Evolutionary conservation across 345 rosid genomes (phyloP).

Genomic region (Citrus inodora): DNA sequence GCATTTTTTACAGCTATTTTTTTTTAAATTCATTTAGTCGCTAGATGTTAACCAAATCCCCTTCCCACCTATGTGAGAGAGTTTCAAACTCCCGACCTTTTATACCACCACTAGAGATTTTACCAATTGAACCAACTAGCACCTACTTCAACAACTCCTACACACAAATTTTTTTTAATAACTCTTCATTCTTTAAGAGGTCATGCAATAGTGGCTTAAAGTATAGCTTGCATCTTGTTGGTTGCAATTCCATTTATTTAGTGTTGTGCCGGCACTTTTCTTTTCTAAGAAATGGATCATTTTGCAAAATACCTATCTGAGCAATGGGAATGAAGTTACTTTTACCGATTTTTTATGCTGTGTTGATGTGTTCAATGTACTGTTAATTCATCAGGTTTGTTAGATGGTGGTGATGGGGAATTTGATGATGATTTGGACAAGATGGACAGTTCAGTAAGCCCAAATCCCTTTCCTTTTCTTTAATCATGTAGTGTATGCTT

Average conservation of each 20-base stretch:
- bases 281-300: neutral
- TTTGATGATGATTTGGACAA: conserved; percentile 53
- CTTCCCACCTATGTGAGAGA: neutral
- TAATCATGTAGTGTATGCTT: neutral
- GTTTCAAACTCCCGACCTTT: neutral
- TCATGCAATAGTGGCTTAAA: neutral
- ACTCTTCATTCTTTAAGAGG: neutral
- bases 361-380: neutral
- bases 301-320: neutral
- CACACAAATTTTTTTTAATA: neutral
- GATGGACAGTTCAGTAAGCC: conserved; percentile 46
- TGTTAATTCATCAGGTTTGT: conserved; percentile 11
- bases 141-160: neutral
- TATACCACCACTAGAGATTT: neutral
- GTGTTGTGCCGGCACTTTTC: neutral
- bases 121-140: neutral
- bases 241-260: neutral
- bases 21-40: too few species aligned
- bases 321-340: neutral
- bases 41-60: neutral
- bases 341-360: neutral
- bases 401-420: conserved; percentile 44
- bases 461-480: neutral
- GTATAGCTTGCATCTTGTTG: neutral
- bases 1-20: neutral